Evolutionary conservation across 1,284 basidiomycete species (phyloP).

Genomic region (Heterobasidion occidentale): DNA sequence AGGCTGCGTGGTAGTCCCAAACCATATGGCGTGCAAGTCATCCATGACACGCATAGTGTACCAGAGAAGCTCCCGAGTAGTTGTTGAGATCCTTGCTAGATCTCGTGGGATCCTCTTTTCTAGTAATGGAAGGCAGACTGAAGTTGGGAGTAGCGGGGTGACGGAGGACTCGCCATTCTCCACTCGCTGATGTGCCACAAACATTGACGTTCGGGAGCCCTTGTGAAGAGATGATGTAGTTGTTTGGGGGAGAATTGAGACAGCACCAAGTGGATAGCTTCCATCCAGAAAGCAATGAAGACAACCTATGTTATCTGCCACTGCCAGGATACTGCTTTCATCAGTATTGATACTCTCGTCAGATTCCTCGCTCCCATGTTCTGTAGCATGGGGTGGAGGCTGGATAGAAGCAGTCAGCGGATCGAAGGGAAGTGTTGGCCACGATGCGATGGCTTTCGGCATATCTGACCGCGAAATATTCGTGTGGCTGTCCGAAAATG

Average conservation of each 20-base stretch:
- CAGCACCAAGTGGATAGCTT: slow-evolving; percentile 66
- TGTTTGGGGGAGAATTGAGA: slow-evolving; percentile 31
- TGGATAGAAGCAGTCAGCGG: slow-evolving; percentile 52
- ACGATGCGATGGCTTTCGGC: slow-evolving; percentile 51
- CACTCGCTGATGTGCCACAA: slow-evolving; percentile 38
- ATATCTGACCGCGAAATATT: slow-evolving; percentile 33
- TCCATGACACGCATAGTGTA: slow-evolving; percentile 61
- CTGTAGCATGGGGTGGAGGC: slow-evolving; percentile 24
- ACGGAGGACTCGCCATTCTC: background rate
- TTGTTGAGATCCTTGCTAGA: slow-evolving; percentile 61
- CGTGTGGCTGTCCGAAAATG: slow-evolving; percentile 62
- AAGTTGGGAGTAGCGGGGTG: slow-evolving; percentile 33
- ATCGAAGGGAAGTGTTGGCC: slow-evolving; percentile 59
- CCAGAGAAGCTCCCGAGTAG: slow-evolving; percentile 62
- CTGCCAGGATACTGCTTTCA: slow-evolving; percentile 51
- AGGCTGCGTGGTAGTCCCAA: slow-evolving; percentile 52
- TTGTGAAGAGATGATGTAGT: slow-evolving; percentile 43
- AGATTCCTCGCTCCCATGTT: slow-evolving; percentile 26
- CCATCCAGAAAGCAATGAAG: slow-evolving; percentile 72
- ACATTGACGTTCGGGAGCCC: slow-evolving; percentile 32
- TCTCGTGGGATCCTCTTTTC: slow-evolving; percentile 48
- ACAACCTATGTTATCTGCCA: slow-evolving; percentile 47
- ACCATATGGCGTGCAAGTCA: slow-evolving; percentile 66
- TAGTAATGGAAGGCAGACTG: slow-evolving; percentile 52
- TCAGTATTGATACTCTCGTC: slow-evolving; percentile 50